phyloP scores from a whole-genome alignment of 305 asterid genomes.

The Rubia tinctorum region DNA sequence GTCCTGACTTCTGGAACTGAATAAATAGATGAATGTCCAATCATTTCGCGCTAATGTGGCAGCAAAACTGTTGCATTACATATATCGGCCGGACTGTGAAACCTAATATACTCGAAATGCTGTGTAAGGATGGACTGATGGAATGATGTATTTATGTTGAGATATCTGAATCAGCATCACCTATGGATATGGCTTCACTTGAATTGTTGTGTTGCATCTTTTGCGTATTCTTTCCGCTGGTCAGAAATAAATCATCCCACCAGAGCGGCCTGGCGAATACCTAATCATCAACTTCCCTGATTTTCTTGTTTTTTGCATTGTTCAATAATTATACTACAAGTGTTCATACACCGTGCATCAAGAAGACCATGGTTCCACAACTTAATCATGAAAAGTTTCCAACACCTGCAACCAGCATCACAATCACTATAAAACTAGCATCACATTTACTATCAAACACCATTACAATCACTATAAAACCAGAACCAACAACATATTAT shows the following conservation, averaged over 20 bases:
- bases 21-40: background rate
- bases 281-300: conserved; percentile 14
- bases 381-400: conserved; percentile 91
- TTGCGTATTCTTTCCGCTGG: background rate
- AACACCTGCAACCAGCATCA: conserved; percentile 53
- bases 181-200: background rate
- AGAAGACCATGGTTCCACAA: conserved; percentile 95
- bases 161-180: background rate
- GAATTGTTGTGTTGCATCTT: background rate
- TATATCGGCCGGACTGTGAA: background rate
- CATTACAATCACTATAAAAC: background rate
- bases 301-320: conserved; percentile 37
- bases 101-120: background rate
- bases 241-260: background rate
- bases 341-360: conserved; percentile 77
- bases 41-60: background rate
- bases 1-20: background rate
- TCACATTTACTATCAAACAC: background rate
- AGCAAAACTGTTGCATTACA: conserved; percentile 2
- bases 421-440: background rate
- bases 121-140: background rate
- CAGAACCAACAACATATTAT: background rate
- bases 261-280: background rate
- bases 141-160: background rate
- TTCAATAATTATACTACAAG: conserved; percentile 60